Evolutionary conservation across 495 filamentous ascomycete species (phyloP).

Genomic region (Penicillium salamii): DNA sequence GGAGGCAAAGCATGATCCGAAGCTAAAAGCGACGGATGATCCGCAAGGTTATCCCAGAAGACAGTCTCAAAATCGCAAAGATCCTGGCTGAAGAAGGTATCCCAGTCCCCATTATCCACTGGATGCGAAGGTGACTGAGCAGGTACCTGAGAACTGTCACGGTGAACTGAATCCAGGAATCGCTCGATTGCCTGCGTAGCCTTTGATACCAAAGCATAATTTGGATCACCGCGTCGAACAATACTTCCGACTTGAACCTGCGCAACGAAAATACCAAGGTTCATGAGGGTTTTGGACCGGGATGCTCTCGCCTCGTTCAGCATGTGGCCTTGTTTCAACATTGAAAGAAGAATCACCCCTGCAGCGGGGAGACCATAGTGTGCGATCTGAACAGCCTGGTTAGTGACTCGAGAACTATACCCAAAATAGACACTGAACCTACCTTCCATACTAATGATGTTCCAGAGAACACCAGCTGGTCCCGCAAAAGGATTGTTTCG

Average conservation of each 20-base stretch:
- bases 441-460: constrained; percentile 42
- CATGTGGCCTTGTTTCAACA: constrained; percentile 25
- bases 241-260: constrained; percentile 36
- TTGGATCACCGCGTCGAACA: constrained; percentile 33
- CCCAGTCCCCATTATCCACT: constrained; percentile 25
- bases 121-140: constrained; percentile 4
- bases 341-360: constrained; percentile 36
- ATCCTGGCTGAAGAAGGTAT: constrained; percentile 28
- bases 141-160: constrained; percentile 9
- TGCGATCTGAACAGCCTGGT: too few relatives aligned
- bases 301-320: constrained; percentile 13
- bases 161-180: constrained; percentile 31
- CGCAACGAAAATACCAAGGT: constrained; percentile 38
- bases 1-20: constrained; percentile 19
- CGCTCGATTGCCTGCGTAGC: constrained; percentile 31
- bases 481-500: constrained; percentile 34
- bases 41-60: constrained; percentile 32
- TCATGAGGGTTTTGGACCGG: constrained; percentile 28
- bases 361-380: constrained; percentile 42
- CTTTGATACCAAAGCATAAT: constrained; percentile 31
- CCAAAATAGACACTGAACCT: neutral
- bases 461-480: constrained; percentile 38
- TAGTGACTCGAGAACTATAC: too few relatives aligned
- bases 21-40: constrained; percentile 29
- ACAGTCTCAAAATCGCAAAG: constrained; percentile 31